Conservation (phyloP, 805 yeast species). For the Tetrapisispora phaffii region DNA sequence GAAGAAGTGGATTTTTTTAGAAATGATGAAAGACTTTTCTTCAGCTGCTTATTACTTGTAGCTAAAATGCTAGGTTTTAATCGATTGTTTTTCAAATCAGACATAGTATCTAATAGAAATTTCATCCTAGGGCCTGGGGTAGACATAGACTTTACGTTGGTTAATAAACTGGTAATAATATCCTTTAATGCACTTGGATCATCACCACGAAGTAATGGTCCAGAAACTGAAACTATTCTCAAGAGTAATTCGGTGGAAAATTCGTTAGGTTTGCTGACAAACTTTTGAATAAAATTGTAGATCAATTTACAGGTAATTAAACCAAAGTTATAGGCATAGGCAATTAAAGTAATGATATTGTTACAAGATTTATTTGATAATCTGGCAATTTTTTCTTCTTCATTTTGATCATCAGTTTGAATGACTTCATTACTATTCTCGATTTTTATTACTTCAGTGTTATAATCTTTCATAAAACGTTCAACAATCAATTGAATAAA, state of each 20-base stretch:
- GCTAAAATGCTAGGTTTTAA: conserved; percentile 37
- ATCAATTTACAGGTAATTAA: conserved; percentile 62
- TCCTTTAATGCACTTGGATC: conserved; percentile 82
- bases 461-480: conserved; percentile 40
- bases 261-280: conserved; percentile 53
- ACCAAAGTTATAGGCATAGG: conserved; percentile 70
- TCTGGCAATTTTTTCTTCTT: conserved; percentile 5
- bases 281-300: conserved; percentile 58
- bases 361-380: conserved; percentile 38
- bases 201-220: conserved; percentile 78
- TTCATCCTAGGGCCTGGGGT: conserved; percentile 63
- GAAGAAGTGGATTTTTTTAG: conserved; percentile 29
- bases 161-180: conserved; percentile 39
- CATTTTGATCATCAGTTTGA: not conserved
- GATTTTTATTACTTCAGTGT: conserved; percentile 4
- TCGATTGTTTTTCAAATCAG: conserved; percentile 80
- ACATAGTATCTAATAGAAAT: conserved; percentile 75
- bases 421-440: not conserved
- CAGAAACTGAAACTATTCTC: conserved; percentile 63
- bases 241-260: conserved; percentile 67
- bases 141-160: conserved; percentile 26
- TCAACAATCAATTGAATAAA: conserved; percentile 77
- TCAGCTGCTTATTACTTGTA: conserved; percentile 27
- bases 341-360: conserved; percentile 63
- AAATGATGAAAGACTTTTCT: conserved; percentile 43